Base-by-base conservation (phyloP, 2,329 filamentous ascomycete species). In the Pseudonectria foliicola region DNA sequence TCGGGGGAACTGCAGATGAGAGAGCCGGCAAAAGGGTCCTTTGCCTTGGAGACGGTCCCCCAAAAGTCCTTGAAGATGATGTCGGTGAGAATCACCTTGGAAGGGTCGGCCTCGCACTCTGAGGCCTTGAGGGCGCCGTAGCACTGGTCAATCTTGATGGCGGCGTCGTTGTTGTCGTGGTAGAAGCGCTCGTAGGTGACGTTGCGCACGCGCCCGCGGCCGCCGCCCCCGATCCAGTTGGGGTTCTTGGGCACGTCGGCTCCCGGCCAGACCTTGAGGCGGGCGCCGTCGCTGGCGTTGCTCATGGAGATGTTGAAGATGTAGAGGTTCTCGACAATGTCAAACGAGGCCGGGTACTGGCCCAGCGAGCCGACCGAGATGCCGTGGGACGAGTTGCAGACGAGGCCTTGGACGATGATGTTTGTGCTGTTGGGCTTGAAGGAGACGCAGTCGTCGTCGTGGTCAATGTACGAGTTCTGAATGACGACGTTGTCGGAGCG, bases 391-490 rank as follows among this genome's bases (percentile, higher is more conserved):
- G 77, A 77, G 49, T 79, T 80, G 59, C 81, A 85, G 37, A 63
- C 60, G 6, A 85, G 60, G 37, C 77, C 77, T 53, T 84, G 77
- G 6, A 84, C 73, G 3, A 84, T 55, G 12, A 84, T 73, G 44
- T 82, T 70, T 28, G 77, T 83, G 45, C 70, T 77, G 56, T 84
- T 85, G 13, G 80, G 80, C 58, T 85, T 85, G 69, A 85, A 84
- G 1, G 77, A 78, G 12, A 85, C 77, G 40, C 81, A 85, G 52
- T 85, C 72, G 28, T 44, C 42, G n/a, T 40, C 40, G 12, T 44
- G 37, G 11, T 43, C 33, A 8, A 44, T 51, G 77, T 66, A 44
- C 81, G 73, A 80, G 52, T 83, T 75, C 48, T 83, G 78, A 27
- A 84, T 81, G 1, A 79, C 70, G 30, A 84, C 66, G 33, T 74